These are phyloP conservation scores for Tagetes erecta DNA, from an alignment of 129 eudicot genomes.

Conservation along the genomic window DNA sequence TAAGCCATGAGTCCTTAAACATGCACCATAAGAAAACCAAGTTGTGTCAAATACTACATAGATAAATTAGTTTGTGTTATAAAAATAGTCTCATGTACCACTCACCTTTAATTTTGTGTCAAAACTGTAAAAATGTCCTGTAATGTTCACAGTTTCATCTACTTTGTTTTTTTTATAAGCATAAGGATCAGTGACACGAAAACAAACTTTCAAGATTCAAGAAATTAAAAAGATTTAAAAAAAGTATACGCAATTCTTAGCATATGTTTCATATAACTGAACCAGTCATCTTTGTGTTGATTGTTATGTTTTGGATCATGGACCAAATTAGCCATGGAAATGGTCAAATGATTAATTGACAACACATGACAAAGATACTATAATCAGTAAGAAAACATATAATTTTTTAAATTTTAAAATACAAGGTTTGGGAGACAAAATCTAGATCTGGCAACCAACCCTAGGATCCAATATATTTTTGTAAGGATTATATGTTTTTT, in stretches of 20 bases:
- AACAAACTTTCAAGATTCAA: no score
- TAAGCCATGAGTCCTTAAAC: not conserved
- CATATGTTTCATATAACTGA: not conserved
- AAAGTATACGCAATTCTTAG: not conserved
- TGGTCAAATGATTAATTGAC: not conserved
- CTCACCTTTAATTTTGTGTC: not conserved
- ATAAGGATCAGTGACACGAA: no score
- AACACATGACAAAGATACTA: not conserved
- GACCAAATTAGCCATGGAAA: not conserved
- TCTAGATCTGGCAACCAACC: not conserved
- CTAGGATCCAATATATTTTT: not conserved
- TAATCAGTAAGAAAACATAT: not conserved
- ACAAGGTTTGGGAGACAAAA: not conserved
- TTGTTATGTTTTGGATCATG: not conserved
- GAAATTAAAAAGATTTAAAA: no score
- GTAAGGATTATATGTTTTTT: not conserved
- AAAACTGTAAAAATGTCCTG: not conserved
- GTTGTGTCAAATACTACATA: conserved; percentile 23
- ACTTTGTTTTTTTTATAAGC: no score
- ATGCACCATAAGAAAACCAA: conserved; percentile 11
- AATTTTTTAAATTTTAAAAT: not conserved
- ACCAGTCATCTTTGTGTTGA: not conserved
- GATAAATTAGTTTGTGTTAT: conserved; percentile 3
- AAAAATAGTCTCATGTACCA: not conserved
- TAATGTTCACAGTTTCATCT: not conserved